A percentile compares a stretch with the other conserved stretches of the same genome.
Conservation (phyloP, 768 basidiomycete species). For the Pisolithus tinctorius region DNA sequence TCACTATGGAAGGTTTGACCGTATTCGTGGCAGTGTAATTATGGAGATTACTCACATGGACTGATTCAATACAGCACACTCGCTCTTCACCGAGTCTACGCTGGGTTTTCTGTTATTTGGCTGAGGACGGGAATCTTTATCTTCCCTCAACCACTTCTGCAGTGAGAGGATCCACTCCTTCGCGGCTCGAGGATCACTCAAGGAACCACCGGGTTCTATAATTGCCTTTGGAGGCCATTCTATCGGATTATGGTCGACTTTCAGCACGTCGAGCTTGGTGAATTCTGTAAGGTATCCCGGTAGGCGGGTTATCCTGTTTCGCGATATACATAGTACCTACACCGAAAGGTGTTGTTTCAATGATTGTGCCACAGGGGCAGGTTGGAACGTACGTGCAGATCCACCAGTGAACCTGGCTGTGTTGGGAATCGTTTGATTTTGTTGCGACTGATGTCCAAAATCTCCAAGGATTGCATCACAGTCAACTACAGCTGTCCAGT, state of each 20-base stretch:
- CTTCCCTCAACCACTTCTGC: constrained; percentile 69
- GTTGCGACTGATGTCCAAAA: constrained; percentile 91
- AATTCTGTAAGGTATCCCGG: constrained; percentile 78
- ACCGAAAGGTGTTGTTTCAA: constrained; percentile 1
- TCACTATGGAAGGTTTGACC: constrained; percentile 24
- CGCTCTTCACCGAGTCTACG: constrained; percentile 46
- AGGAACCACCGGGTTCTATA: constrained; percentile 37
- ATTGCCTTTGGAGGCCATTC: constrained; percentile 81
- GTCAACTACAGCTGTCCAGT: constrained; percentile 51
- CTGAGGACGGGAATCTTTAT: constrained; percentile 36
- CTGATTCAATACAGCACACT: constrained; percentile 31
- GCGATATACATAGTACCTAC: constrained; percentile 80
- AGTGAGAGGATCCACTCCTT: constrained; percentile 66
- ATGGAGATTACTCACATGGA: constrained; percentile 18
- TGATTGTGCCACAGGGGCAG: neutral
- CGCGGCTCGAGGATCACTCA: constrained; percentile 45
- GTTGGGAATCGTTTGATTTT: constrained; percentile 76
- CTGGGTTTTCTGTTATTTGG: constrained; percentile 30
- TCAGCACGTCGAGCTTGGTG: constrained; percentile 65
- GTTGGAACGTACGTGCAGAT: constrained; percentile 54
- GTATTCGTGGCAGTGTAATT: neutral
- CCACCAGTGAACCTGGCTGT: constrained; percentile 69
- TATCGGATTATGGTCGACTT: constrained; percentile 86
- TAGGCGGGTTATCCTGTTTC: constrained; percentile 76
- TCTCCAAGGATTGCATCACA: constrained; percentile 81